Evolutionary conservation across 345 rosid species (phyloP).

Genomic region (Pistacia atlantica): DNA sequence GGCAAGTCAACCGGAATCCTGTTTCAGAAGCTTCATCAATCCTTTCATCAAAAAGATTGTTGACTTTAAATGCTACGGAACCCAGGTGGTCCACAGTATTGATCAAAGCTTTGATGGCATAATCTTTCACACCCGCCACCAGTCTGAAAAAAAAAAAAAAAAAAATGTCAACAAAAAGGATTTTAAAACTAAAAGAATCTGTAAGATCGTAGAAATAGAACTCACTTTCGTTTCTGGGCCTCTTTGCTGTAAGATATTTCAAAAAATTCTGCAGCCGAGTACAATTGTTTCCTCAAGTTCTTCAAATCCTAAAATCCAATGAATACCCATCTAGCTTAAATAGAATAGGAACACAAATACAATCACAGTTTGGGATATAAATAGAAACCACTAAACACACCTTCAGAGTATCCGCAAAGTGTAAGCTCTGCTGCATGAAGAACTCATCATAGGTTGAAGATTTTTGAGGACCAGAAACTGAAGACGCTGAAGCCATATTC

Average conservation of each 20-base stretch:
- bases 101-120: constrained; percentile 71
- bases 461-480: constrained; percentile 40
- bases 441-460: constrained; percentile 66
- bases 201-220: not conserved
- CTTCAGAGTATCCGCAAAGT: constrained; percentile 71
- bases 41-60: constrained; percentile 50
- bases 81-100: constrained; percentile 90
- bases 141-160: constrained; percentile 35
- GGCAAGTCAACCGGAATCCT: constrained; percentile 54
- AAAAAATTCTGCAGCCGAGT: constrained; percentile 85
- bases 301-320: constrained; percentile 62
- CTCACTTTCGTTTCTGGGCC: constrained; percentile 70
- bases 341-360: not conserved
- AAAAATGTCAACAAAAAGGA: not conserved
- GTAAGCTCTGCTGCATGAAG: constrained; percentile 67
- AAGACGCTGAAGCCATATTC: constrained; percentile 41
- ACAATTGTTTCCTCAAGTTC: constrained; percentile 68
- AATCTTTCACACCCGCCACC: constrained; percentile 67
- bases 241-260: constrained; percentile 62
- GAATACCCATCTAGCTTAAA: not conserved
- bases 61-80: constrained; percentile 71
- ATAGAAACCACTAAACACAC: constrained; percentile 25
- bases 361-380: not conserved
- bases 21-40: constrained; percentile 47
- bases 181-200: not conserved